Percentiles rank a stretch among this genome's conserved stretches.
Conservation (phyloP, 495 filamentous ascomycete species). For the Lophiotrema nucula region DNA sequence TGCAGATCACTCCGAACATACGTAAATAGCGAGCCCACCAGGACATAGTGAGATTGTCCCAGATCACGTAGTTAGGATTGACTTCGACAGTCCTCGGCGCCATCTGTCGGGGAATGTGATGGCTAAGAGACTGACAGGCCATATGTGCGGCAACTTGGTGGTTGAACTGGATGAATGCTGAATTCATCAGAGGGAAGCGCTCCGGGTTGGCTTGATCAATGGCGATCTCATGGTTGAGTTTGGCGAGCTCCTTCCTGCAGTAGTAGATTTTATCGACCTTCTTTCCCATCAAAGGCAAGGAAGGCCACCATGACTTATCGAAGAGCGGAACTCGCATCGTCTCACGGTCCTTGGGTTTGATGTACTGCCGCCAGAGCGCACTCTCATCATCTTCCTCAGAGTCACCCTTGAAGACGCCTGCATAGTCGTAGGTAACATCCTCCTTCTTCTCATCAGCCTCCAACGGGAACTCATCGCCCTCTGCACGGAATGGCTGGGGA, state of each 20-base stretch:
- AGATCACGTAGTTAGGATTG: slow-evolving; percentile 88
- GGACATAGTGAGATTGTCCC: slow-evolving; percentile 95
- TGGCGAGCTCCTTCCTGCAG: slow-evolving; percentile 83
- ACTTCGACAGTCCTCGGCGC: slow-evolving; percentile 89
- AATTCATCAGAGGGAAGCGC: slow-evolving; percentile 91
- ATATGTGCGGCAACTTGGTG: slow-evolving; percentile 97
- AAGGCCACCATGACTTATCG: slow-evolving; percentile 76
- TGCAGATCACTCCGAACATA: slow-evolving; percentile 59
- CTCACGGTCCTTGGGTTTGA: slow-evolving; percentile 77
- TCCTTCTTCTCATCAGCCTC: slow-evolving; percentile 13
- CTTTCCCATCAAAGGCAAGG: slow-evolving; percentile 74
- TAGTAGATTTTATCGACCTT: slow-evolving; percentile 96
- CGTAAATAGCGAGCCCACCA: slow-evolving; percentile 93
- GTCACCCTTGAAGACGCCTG: slow-evolving; percentile 65
- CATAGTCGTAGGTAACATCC: slow-evolving; percentile 60
- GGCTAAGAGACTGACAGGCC: slow-evolving; percentile 90
- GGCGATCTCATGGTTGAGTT: slow-evolving; percentile 90
- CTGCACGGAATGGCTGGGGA: slow-evolving; percentile 44
- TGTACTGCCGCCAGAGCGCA: slow-evolving; percentile 77
- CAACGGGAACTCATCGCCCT: slow-evolving; percentile 49
- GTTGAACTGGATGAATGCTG: slow-evolving; percentile 98
- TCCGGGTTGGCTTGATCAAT: slow-evolving; percentile 84
- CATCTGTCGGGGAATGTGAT: slow-evolving; percentile 94
- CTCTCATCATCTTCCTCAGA: slow-evolving; percentile 63
- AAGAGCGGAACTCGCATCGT: slow-evolving; percentile 81